Base-by-base conservation (phyloP, 805 yeast genomes). In the Ogataea degrootiae region DNA sequence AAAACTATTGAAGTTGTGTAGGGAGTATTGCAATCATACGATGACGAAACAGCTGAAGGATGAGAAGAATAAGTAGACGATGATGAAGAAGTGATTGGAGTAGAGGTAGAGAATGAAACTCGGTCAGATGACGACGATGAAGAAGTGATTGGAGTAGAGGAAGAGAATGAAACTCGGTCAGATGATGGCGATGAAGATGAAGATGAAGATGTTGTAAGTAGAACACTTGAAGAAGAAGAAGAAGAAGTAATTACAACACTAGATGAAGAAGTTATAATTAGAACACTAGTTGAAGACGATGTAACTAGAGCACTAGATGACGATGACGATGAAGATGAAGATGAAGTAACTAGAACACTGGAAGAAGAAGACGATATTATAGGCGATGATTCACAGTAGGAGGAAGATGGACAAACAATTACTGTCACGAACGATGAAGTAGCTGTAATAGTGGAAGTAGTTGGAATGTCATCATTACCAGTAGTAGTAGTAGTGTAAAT, bases 401-500 rank as follows among this genome's bases (percentile, higher is more conserved):
- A 37, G 14, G 39, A 37, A 4, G n/a, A 21, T 37, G 39, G 16
- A 19, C 39, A 37, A 8, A 15, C 39, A n/a, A 26, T 21, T 11
- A 23, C 47, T 19, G 43, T 35, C 22, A 23, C 22, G 2, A 23
- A 42, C 19, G 23, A 11, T 5, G 47, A 35, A 19, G 49, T 38
- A 15, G 43, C 45, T 7, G 41, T n/a, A 14, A 44, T n/a, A 3
- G 41, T 37, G 11, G 44, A 45, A 6, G 49, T 37, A 31, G 44
- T 42, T 8, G 29, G 19, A 17, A 44, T 38, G 37, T 48, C 50
- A 31, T 38, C 11, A 21, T 31, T 15, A 11, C n/a, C 21, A 5
- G 39, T 37, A 11, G 47, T 40, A 1, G 50, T 43, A 31, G 49
- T 34, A 11, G 38, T 37, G 43, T 44, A 42, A 48, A 43, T 37